Percentiles rank a stretch among this genome's conserved stretches.
Conservation (phyloP, 306 rosid species). For the Quercus suber region DNA sequence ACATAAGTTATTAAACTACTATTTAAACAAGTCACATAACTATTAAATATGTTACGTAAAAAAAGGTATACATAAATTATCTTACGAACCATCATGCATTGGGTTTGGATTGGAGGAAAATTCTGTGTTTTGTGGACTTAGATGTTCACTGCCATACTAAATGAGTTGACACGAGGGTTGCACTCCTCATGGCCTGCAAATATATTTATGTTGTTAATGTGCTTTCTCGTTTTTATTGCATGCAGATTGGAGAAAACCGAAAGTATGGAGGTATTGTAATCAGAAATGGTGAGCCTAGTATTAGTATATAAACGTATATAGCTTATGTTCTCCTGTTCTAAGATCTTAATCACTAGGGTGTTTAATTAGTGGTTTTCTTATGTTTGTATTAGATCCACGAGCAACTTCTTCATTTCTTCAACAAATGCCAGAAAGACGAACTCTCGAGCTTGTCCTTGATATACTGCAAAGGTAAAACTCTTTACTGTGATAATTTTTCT, state of each 20-base stretch:
- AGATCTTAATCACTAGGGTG: not conserved
- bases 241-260: slow-evolving; percentile 22
- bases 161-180: no score
- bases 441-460: slow-evolving; percentile 32
- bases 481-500: not conserved
- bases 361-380: not conserved
- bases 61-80: no score
- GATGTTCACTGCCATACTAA: no score
- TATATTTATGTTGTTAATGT: not conserved
- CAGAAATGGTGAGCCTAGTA: slow-evolving; percentile 21
- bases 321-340: not conserved
- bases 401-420: not conserved
- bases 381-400: slow-evolving; percentile 18
- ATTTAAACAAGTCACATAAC: no score
- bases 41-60: no score
- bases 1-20: no score
- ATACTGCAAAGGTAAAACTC: slow-evolving; percentile 28
- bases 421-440: slow-evolving; percentile 10
- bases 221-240: not conserved
- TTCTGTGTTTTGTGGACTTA: no score
- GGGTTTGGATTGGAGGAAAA: no score
- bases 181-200: no score
- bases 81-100: no score
- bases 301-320: not conserved
- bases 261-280: not conserved